Evolutionary conservation across 306 rosid species (phyloP).

Genomic region (Quercus rubra): DNA sequence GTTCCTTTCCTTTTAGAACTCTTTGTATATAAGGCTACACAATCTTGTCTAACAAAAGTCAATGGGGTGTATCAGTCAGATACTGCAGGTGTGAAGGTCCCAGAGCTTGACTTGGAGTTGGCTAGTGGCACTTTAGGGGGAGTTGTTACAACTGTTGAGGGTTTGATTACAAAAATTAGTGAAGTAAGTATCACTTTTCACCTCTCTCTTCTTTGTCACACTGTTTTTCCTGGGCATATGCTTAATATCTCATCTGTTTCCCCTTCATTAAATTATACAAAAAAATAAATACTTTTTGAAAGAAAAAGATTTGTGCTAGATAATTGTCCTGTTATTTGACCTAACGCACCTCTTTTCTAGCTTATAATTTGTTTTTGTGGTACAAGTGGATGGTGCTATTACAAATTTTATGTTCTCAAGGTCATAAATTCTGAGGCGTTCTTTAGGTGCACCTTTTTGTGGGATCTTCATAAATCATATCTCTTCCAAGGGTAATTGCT

Average conservation of each 20-base stretch:
- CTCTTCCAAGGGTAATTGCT: too few species aligned
- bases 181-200: slow-evolving; percentile 43
- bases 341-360: neutral
- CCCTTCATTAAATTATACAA: neutral
- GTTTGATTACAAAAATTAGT: slow-evolving; percentile 53
- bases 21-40: neutral
- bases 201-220: neutral
- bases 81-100: slow-evolving; percentile 49
- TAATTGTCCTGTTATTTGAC: neutral
- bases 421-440: neutral
- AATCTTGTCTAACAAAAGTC: slow-evolving; percentile 12
- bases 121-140: slow-evolving; percentile 66
- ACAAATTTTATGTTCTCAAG: neutral
- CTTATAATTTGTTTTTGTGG: neutral
- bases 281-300: neutral
- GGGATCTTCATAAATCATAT: too few species aligned
- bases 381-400: neutral
- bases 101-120: slow-evolving; percentile 87
- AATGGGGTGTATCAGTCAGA: slow-evolving; percentile 41
- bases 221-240: neutral
- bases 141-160: slow-evolving; percentile 78
- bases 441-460: too few species aligned
- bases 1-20: neutral
- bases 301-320: neutral
- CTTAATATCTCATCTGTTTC: neutral